Evolutionary conservation across 768 basidiomycete species (phyloP), one percentile per base, ranked within the genome.

Genomic region (Boletellus ananas): DNA sequence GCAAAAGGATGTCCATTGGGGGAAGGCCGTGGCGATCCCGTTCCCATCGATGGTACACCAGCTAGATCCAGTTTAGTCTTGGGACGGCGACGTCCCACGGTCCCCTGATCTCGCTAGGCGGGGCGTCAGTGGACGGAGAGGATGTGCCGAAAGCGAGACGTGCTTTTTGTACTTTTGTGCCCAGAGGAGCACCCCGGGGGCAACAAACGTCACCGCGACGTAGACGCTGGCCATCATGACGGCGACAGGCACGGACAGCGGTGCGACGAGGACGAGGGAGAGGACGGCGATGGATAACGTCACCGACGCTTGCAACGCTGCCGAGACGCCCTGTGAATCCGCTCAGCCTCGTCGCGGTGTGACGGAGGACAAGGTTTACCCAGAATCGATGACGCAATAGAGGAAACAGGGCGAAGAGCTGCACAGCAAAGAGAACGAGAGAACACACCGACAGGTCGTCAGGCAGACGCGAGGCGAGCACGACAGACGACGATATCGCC

Each of bases 71-170:
- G 62, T 81, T 80, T 40, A 84, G 71, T 68, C 80, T 81, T 33
- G 90, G 90, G 57, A 84, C 78, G 25, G 90, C 90, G 23, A 88
- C 87, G 65, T 94, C 91, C 91, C 91, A 94, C 54, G 90, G 87
- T 9, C 91, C 91, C 52, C 87, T 80, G 65, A 94, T 85, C 70
- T 91, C 89, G 67, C 90, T 93, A 45, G 18, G n/a, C 48, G 43
- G 38, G 45, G 50, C 35, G 51, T 55, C 48, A 54, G 36, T 20
- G 48, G 44, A 43, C 36, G 51, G 51, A 49, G 57, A 57, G 46
- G 29, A 46, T 14, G 46, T 23, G 37, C 56, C 39, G 0, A 38
- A 9, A 47, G 52, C 35, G 55, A 34, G 34, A 75, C 85, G 34
- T 61, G 83, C 89, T 94, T 92, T 74, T 94, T 94, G 72, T 81